A percentile compares a stretch with the other conserved stretches of the same genome.
Conservation (phyloP, 2,329 filamentous ascomycete genomes). For the Phialemonium atrogriseum region DNA sequence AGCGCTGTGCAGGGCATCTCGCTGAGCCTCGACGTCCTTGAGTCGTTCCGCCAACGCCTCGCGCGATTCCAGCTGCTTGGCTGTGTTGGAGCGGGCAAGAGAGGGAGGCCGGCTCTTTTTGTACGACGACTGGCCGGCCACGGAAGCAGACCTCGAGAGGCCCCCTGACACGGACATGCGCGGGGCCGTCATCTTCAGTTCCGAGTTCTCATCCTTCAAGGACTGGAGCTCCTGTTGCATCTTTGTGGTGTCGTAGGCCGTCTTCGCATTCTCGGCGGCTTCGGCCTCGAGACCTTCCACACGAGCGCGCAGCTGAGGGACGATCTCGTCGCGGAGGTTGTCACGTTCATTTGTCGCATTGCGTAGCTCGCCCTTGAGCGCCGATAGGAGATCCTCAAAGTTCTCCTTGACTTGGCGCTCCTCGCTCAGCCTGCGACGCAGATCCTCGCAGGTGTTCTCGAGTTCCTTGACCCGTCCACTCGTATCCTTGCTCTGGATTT, state of each 20-base stretch:
- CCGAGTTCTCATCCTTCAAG: constrained; percentile 38
- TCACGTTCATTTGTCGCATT: constrained; percentile 82
- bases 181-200: constrained; percentile 11
- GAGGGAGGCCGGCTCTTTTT: constrained; percentile 27
- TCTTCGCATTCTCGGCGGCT: constrained; percentile 61
- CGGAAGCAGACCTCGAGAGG: constrained; percentile 58
- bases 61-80: constrained; percentile 50
- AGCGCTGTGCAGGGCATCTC: constrained; percentile 83
- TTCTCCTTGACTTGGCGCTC: constrained; percentile 85
- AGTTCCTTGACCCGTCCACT: constrained; percentile 64
- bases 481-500: constrained; percentile 48
- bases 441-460: constrained; percentile 72
- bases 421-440: constrained; percentile 72
- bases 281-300: constrained; percentile 73
- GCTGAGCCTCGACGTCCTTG: constrained; percentile 88
- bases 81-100: constrained; percentile 46
- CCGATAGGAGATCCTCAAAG: constrained; percentile 84
- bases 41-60: constrained; percentile 70
- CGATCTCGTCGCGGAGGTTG: constrained; percentile 79
- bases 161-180: constrained; percentile 30
- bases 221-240: constrained; percentile 79
- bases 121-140: constrained; percentile 45
- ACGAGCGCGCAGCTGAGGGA: constrained; percentile 68
- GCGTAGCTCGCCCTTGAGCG: constrained; percentile 74
- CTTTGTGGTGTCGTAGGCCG: constrained; percentile 72